Evolutionary conservation across 1,139 yeast genomes (phyloP).

Genomic region (Lodderomyces margitis): DNA sequence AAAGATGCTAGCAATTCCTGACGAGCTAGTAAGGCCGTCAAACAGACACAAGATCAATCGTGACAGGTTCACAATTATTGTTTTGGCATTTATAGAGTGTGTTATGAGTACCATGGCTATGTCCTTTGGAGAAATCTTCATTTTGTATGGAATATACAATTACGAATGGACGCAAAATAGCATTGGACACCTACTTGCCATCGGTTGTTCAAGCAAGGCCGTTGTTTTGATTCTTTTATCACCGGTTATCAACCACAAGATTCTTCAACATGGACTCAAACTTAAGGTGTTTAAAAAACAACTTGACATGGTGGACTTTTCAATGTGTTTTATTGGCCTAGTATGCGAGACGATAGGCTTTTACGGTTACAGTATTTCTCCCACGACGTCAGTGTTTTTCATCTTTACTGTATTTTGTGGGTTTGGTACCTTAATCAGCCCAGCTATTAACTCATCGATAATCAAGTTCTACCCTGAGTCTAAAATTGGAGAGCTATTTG

Average conservation of each 20-base stretch:
- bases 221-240: conserved; percentile 31
- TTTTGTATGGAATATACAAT: conserved; percentile 57
- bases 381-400: conserved; percentile 18
- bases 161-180: conserved; percentile 61
- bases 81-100: conserved; percentile 50
- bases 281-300: conserved; percentile 36
- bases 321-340: conserved; percentile 30
- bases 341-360: conserved; percentile 44
- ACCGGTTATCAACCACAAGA: conserved; percentile 30
- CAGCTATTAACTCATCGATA: conserved; percentile 35
- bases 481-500: conserved; percentile 40
- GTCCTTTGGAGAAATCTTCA: conserved; percentile 45
- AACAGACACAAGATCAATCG: conserved; percentile 14
- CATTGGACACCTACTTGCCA: conserved; percentile 59
- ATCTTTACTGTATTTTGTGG: conserved; percentile 38
- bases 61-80: conserved; percentile 35
- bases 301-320: conserved; percentile 56
- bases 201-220: conserved; percentile 47
- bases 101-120: conserved; percentile 34
- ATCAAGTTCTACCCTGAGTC: conserved; percentile 41
- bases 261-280: conserved; percentile 25
- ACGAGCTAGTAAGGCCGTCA: conserved; percentile 25
- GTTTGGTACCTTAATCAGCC: conserved; percentile 41
- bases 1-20: conserved; percentile 36
- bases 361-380: conserved; percentile 22